Conservation (phyloP, 805 yeast genomes). For the Ogataea polymorpha region DNA sequence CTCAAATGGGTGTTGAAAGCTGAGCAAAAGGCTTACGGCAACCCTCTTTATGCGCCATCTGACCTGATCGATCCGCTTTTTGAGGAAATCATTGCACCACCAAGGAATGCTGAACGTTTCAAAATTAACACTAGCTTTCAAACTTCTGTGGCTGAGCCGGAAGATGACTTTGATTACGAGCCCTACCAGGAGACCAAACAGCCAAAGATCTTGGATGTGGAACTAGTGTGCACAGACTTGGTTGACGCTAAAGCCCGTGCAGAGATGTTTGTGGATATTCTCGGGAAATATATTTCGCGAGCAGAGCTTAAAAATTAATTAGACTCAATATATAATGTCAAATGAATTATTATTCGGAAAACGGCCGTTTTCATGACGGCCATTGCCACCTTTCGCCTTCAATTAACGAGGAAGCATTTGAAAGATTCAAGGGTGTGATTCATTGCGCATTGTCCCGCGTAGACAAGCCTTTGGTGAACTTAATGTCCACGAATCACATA, state of each 20-base stretch:
- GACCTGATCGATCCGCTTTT: slow-evolving; percentile 57
- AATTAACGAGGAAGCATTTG: slow-evolving; percentile 8
- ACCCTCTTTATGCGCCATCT: slow-evolving; percentile 35
- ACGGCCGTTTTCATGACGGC: slow-evolving; percentile 31
- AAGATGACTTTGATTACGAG: slow-evolving; percentile 27
- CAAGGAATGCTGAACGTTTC: slow-evolving; percentile 43
- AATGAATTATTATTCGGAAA: slow-evolving; percentile 1
- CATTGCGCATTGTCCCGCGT: background rate
- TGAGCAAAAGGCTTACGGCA: slow-evolving; percentile 39
- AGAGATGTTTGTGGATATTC: slow-evolving; percentile 26
- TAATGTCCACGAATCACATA: slow-evolving; percentile 49
- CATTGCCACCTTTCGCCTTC: slow-evolving; percentile 39
- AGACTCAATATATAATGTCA: slow-evolving; percentile 5
- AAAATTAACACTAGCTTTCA: slow-evolving; percentile 30
- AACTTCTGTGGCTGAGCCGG: background rate
- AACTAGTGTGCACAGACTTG: slow-evolving; percentile 38
- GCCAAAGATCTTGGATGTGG: slow-evolving; percentile 30
- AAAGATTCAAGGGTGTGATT: slow-evolving; percentile 1
- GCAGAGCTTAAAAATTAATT: slow-evolving; percentile 14
- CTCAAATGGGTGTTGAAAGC: slow-evolving; percentile 41
- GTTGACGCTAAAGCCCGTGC: slow-evolving; percentile 48
- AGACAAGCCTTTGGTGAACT: slow-evolving; percentile 18
- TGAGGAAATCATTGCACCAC: slow-evolving; percentile 53
- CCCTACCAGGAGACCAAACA: slow-evolving; percentile 20
- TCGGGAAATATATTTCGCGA: slow-evolving; percentile 22